Evolutionary conservation across 306 rosid genomes (phyloP), one percentile per base, ranked within the genome.

Genomic region (Senna tora): DNA sequence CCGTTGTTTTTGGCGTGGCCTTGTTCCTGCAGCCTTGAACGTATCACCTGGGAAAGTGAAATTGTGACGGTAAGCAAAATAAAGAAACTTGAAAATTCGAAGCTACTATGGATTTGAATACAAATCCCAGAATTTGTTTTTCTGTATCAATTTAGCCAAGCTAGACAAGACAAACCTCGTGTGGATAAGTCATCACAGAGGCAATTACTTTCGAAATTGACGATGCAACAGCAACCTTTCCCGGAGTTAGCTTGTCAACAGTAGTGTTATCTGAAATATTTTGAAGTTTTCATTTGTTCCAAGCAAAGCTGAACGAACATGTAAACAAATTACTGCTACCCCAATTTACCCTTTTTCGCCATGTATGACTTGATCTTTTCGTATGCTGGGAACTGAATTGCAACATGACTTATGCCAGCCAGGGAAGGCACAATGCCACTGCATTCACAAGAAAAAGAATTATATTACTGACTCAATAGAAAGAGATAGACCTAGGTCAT

Each of bases 331-430:
- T 25, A 19, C 11, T 22, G 45, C 13, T 3, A 43, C 52, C 30
- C 76, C 49, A 33, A 13, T 32, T 68, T 82, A 91, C 98, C 92
- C 71, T 81, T 88, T 79, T 80, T 64, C 16, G 98, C 97, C 82
- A 89, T 73, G 68, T 89, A 83, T 4, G 53, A 77, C 81, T 94
- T 94, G 60, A 94, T 86, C 86, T 76, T 88, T 78, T 94, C 98
- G 16, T 87, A 94, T 16, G 92, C 91, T 8, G 97, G 97, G 75
- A 94, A 89, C 41, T 94, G 98, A 83, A 94, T 94, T 5, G 96
- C 98, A 76, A 94, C 98, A 78, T 94, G 98, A 85, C 92, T 94
- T 85, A 94, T 51, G 7, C 98, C 98, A 25, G 86, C 92, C 87
- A 94, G 75, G 41, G 98, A 94, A 76, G 98, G 97, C 41, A 94